These are phyloP conservation scores for Apophysomyces sp. DNA, from an alignment of 371 early-diverging fungal genomes.

Conservation along the genomic window DNA sequence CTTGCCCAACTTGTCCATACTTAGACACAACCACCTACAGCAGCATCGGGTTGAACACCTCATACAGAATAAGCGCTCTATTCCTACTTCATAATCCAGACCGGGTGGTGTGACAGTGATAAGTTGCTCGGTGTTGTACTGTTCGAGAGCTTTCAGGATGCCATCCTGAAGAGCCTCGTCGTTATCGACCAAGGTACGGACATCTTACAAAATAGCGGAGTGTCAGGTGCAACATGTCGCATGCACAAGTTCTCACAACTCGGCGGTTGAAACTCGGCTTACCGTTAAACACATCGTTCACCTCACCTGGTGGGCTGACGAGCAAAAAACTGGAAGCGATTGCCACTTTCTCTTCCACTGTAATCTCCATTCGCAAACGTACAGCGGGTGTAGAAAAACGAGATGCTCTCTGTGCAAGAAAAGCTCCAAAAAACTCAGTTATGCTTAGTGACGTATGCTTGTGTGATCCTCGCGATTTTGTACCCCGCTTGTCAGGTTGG, in stretches of 20 bases:
- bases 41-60: not conserved
- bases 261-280: conserved; percentile 9
- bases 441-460: no score
- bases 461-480: no score
- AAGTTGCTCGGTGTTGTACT: conserved; percentile 87
- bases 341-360: conserved; percentile 66
- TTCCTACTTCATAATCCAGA: conserved; percentile 58
- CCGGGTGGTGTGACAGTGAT: conserved; percentile 68
- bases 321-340: conserved; percentile 83
- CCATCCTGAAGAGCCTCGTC: conserved; percentile 76
- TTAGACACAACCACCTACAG: conserved; percentile 74
- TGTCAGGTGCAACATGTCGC: not conserved
- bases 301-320: conserved; percentile 93
- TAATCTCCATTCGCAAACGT: conserved; percentile 11
- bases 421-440: no score
- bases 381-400: no score
- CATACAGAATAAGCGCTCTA: not conserved
- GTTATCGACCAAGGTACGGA: conserved; percentile 82
- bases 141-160: conserved; percentile 69
- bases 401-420: no score
- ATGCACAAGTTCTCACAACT: not conserved
- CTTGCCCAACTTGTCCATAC: conserved; percentile 62
- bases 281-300: conserved; percentile 96
- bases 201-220: conserved; percentile 57
- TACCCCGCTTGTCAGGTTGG: no score